Base-by-base conservation (phyloP, 2,329 filamentous ascomycete genomes). In the Curvularia spicifera region DNA sequence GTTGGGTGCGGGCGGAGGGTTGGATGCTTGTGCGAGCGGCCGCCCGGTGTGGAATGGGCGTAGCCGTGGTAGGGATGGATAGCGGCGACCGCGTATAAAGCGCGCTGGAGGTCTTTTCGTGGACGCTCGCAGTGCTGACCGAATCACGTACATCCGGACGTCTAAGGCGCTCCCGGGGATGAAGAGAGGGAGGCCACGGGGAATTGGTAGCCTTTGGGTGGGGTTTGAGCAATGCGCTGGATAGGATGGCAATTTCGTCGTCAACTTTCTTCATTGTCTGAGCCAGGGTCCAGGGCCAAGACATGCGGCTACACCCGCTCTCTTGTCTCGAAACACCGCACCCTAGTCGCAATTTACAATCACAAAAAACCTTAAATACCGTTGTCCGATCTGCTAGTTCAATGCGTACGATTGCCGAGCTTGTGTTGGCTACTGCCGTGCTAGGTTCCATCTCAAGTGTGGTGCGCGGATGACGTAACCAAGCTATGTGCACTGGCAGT, bases 111-210 rank as follows among this genome's bases (percentile, higher is more conserved):
- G 70, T 68, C 72, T 75, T 71, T 65, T 69, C 54, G 61, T 69
- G 48, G 75, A 76, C 66, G 77, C 73, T 72, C 76, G 75, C 72
- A 79, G 71, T 67, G 76, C 74, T 63, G 72, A 71, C 69, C 75
- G 76, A 64, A 76, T 72, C 66, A 72, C 74, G 70, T 78, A 78
- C 78, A 80, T 80, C 68, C 72, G 74, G 71, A 65, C 63, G 59
- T 68, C 56, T 55, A 57, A 51, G 44, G 62, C 53, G 57, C 66
- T 69, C 65, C 59, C 56, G 56, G 37, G 50, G 56, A 58, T 56
- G 51, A 45, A 33, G 57, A 57, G 53, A 59, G 51, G 54, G 59
- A 54, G 57, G 62, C 71, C 69, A 59, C 53, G 56, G 43, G 22
- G 49, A 29, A 18, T 52, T 50, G 51, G 61, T 52, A 63, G 64